These are phyloP conservation scores for Lumnitzera littorea DNA, from an alignment of 345 rosid species.

Conservation along the genomic window DNA sequence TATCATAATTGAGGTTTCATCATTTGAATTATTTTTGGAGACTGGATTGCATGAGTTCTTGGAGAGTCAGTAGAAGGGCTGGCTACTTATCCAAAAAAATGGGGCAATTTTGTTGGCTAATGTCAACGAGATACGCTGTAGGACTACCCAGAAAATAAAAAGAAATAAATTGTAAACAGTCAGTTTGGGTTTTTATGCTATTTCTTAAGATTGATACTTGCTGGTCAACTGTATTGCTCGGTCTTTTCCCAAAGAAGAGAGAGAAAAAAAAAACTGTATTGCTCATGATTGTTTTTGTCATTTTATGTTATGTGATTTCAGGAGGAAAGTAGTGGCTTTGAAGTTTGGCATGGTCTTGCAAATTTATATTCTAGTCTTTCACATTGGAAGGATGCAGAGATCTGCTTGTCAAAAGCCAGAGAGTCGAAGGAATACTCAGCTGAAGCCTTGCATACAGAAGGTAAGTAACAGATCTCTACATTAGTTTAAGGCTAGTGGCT, in stretches of 20 bases:
- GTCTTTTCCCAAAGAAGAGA: no score
- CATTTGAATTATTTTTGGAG: no score
- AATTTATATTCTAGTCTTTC: conserved; percentile 73
- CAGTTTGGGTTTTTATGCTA: no score
- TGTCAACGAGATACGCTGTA: no score
- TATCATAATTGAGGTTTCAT: no score
- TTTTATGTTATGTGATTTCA: conserved; percentile 2
- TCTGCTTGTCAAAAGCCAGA: conserved; percentile 67
- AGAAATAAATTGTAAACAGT: no score
- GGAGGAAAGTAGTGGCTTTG: conserved; percentile 69
- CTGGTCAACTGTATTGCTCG: neutral
- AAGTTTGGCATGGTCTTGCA: conserved; percentile 93
- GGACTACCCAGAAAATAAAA: no score
- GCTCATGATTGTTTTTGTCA: neutral
- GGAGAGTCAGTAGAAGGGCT: no score
- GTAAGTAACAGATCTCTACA: conserved; percentile 31
- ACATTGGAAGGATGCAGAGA: conserved; percentile 89
- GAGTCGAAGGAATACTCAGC: conserved; percentile 70
- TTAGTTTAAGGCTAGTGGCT: neutral
- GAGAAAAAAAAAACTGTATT: neutral
- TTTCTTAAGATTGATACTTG: no score
- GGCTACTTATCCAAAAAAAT: no score
- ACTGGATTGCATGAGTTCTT: no score
- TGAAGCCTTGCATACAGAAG: conserved; percentile 70
- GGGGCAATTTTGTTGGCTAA: no score